These are phyloP conservation scores for Pythium phragmitis DNA, from an alignment of 352 stramenopile genomes.

Conservation along the genomic window DNA sequence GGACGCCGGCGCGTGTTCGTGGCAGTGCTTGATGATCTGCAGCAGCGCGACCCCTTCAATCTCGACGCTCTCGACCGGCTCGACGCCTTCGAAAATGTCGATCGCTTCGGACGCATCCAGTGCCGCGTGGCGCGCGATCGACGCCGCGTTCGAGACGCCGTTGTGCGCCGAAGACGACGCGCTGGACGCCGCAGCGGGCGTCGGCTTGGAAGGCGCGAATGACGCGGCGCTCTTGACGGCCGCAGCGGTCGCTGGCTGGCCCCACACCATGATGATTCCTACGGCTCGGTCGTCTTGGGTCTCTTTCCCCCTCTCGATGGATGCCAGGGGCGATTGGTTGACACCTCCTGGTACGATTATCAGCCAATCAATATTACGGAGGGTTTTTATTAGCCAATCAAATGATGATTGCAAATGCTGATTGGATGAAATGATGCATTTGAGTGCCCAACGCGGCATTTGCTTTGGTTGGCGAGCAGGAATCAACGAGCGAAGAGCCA, in stretches of 20 bases:
- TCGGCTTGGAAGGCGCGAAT: conserved; percentile 25
- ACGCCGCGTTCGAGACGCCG: conserved; percentile 25
- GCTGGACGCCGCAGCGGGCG: neutral
- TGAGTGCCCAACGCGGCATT: conserved; percentile 18
- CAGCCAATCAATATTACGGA: conserved; percentile 35
- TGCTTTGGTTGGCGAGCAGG: conserved; percentile 46
- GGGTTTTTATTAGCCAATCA: conserved; percentile 31
- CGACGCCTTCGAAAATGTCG: conserved; percentile 74
- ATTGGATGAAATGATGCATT: conserved; percentile 46
- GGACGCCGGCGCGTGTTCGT: conserved; percentile 92
- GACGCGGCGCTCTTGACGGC: conserved; percentile 27
- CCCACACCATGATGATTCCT: conserved; percentile 56
- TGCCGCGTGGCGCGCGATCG: conserved; percentile 6
- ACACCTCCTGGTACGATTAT: conserved; percentile 34
- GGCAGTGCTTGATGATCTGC: conserved; percentile 98
- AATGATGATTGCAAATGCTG: neutral
- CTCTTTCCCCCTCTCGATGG: neutral
- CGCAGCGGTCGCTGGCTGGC: conserved; percentile 36
- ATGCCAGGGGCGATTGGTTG: conserved; percentile 45
- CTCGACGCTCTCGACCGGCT: conserved; percentile 61
- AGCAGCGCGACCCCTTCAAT: conserved; percentile 86
- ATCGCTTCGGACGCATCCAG: conserved; percentile 38
- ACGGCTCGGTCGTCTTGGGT: conserved; percentile 1
- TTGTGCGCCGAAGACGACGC: conserved; percentile 1
- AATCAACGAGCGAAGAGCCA: conserved; percentile 5